These are phyloP conservation scores for Backusella morwellensis DNA, from an alignment of 192 early-diverging fungal genomes.

Conservation along the genomic window DNA sequence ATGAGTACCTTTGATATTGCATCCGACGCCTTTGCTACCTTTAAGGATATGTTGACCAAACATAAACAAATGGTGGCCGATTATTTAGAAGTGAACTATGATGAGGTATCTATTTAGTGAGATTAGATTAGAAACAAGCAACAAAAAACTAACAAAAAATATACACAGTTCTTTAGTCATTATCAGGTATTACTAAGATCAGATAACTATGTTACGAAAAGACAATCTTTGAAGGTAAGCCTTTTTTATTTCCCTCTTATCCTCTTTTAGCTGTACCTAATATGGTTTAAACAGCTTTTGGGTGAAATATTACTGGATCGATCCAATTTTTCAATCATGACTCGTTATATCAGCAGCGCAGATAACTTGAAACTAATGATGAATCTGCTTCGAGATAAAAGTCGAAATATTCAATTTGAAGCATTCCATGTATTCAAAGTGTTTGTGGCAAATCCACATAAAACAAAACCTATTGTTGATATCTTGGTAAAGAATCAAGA, in stretches of 20 bases:
- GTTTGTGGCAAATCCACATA: slow-evolving; percentile 98
- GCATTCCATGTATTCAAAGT: slow-evolving; percentile 99
- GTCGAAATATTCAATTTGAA: slow-evolving; percentile 99
- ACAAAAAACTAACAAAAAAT: neutral
- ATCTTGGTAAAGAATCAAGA: slow-evolving; percentile 94
- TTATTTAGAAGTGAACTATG: slow-evolving; percentile 89
- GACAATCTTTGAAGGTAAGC: slow-evolving; percentile 94
- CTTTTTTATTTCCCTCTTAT: neutral
- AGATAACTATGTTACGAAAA: slow-evolving; percentile 95
- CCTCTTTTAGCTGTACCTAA: neutral
- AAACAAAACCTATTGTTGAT: slow-evolving; percentile 87
- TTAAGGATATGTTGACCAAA: slow-evolving; percentile 94
- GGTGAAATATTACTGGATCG: slow-evolving; percentile 97
- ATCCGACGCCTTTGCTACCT: slow-evolving; percentile 96
- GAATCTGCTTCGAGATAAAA: slow-evolving; percentile 92
- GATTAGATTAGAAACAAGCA: neutral
- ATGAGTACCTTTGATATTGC: slow-evolving; percentile 97
- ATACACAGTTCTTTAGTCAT: slow-evolving; percentile 74
- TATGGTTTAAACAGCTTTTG: slow-evolving; percentile 60
- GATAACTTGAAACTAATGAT: slow-evolving; percentile 98
- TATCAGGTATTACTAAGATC: slow-evolving; percentile 86
- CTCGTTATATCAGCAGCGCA: slow-evolving; percentile 85
- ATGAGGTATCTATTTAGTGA: slow-evolving; percentile 48
- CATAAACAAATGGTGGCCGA: slow-evolving; percentile 91
- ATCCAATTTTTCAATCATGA: slow-evolving; percentile 95